phyloP scores from a whole-genome alignment of 2,329 filamentous ascomycete species.

The Fusarium continuum region DNA sequence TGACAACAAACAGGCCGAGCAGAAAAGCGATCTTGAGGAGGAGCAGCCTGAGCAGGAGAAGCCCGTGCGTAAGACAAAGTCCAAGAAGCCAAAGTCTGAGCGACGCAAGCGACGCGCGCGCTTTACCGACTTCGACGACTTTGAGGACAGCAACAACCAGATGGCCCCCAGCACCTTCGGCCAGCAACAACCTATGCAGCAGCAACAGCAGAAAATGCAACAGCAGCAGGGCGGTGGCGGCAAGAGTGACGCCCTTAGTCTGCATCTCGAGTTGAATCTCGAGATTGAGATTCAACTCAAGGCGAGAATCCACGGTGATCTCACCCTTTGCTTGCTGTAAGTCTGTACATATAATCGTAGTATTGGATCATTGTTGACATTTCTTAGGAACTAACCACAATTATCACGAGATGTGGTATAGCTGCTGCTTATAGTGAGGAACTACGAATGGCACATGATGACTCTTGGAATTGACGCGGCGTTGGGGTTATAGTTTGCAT shows the following conservation, averaged over 20 bases:
- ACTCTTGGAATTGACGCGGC: conserved; percentile 14
- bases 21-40: conserved; percentile 32
- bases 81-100: conserved; percentile 32
- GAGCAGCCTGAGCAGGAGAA: conserved; percentile 31
- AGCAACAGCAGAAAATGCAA: conserved; percentile 11
- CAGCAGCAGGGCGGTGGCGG: conserved; percentile 33
- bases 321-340: conserved; percentile 76
- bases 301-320: conserved; percentile 84
- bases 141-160: conserved; percentile 20
- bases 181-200: conserved; percentile 28
- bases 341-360: conserved; percentile 37
- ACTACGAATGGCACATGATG: conserved; percentile 18
- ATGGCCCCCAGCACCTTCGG: conserved; percentile 28
- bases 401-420: background rate
- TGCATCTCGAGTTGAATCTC: conserved; percentile 80
- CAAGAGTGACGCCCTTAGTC: conserved; percentile 58
- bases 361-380: background rate
- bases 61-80: conserved; percentile 31
- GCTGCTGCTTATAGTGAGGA: background rate
- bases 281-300: conserved; percentile 87
- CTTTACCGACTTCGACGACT: conserved; percentile 30
- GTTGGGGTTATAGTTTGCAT: conserved; percentile 17
- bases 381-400: conserved; percentile 17
- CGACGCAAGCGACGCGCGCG: conserved; percentile 33
- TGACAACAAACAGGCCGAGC: conserved; percentile 13